These are phyloP conservation scores for Eragrostis curvula DNA, from an alignment of 176 grass and related monocot species.

Conservation along the genomic window DNA sequence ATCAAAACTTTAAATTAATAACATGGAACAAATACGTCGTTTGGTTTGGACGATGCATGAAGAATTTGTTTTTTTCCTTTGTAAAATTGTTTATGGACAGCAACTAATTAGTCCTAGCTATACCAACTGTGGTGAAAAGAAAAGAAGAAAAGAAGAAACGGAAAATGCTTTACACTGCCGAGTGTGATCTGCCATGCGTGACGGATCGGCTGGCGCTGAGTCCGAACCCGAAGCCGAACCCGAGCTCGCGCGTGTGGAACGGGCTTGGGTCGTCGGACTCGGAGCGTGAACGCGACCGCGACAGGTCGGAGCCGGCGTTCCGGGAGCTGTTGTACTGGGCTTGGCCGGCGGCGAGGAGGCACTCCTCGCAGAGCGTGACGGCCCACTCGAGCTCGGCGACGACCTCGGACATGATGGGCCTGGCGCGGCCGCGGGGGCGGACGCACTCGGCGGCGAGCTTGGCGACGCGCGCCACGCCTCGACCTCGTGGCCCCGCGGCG, in stretches of 20 bases:
- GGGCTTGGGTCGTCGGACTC: conserved; percentile 56
- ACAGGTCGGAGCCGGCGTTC: conserved; percentile 50
- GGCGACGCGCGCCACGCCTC: conserved; percentile 62
- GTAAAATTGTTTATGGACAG: conserved; percentile 48
- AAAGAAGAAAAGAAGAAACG: background rate
- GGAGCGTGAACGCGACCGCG: conserved; percentile 44
- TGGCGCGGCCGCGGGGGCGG: conserved; percentile 38
- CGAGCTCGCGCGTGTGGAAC: conserved; percentile 42
- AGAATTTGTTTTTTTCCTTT: conserved; percentile 4
- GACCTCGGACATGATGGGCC: conserved; percentile 79
- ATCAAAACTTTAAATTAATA: conserved; percentile 23
- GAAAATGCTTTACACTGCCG: conserved; percentile 34
- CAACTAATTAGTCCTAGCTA: conserved; percentile 36
- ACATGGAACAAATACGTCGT: conserved; percentile 12
- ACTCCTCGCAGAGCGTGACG: conserved; percentile 54
- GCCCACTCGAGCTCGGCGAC: conserved; percentile 83
- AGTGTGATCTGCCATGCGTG: conserved; percentile 38
- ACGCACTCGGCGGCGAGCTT: conserved; percentile 78
- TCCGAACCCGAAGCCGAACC: conserved; percentile 11
- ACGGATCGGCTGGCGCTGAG: conserved; percentile 8
- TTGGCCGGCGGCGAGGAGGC: background rate
- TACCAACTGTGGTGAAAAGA: background rate
- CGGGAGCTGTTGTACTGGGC: conserved; percentile 34
- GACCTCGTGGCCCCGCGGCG: conserved; percentile 51
- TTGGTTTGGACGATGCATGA: background rate